phyloP scores from a whole-genome alignment of 2,329 filamentous ascomycete species.

The Neoascochyta sp. region DNA sequence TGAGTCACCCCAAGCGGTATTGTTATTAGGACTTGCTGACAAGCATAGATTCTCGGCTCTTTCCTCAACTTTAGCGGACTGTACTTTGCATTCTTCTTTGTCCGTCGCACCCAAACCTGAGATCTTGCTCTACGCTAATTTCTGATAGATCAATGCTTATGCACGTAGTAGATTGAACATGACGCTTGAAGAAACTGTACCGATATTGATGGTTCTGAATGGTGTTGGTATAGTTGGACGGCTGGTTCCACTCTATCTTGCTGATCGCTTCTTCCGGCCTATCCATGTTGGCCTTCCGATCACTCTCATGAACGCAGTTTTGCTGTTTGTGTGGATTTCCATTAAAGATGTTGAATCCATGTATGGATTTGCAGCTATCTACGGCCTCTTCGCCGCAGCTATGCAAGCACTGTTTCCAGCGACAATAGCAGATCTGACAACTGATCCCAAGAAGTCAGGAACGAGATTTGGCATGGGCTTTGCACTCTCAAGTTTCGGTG shows the following conservation, averaged over 20 bases:
- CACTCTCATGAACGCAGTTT: slow-evolving; percentile 38
- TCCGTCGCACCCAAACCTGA: slow-evolving; percentile 4
- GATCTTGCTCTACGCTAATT: slow-evolving; percentile 1
- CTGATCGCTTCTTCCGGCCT: slow-evolving; percentile 41
- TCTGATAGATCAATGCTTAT: slow-evolving; percentile 25
- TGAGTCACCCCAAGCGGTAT: slow-evolving; percentile 18
- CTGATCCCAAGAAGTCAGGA: slow-evolving; percentile 42
- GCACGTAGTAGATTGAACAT: slow-evolving; percentile 51
- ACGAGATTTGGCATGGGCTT: slow-evolving; percentile 47
- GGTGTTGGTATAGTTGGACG: slow-evolving; percentile 50
- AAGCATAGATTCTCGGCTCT: slow-evolving; percentile 23
- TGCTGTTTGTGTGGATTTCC: slow-evolving; percentile 46
- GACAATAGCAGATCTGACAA: slow-evolving; percentile 43
- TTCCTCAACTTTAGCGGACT: slow-evolving; percentile 28
- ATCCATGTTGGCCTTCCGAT: slow-evolving; percentile 42
- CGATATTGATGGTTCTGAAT: slow-evolving; percentile 47
- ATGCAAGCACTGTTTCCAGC: slow-evolving; percentile 46
- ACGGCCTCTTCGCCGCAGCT: slow-evolving; percentile 48
- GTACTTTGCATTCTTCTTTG: slow-evolving; percentile 43
- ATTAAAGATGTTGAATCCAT: slow-evolving; percentile 37
- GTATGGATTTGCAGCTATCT: slow-evolving; percentile 45
- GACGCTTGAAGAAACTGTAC: slow-evolving; percentile 28
- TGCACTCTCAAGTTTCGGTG: slow-evolving; percentile 22
- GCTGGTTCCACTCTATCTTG: slow-evolving; percentile 47
- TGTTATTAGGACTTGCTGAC: slow-evolving; percentile 30